These are phyloP conservation scores for Aspergillus funiculosus DNA, from an alignment of 495 filamentous ascomycete genomes.

Conservation along the genomic window DNA sequence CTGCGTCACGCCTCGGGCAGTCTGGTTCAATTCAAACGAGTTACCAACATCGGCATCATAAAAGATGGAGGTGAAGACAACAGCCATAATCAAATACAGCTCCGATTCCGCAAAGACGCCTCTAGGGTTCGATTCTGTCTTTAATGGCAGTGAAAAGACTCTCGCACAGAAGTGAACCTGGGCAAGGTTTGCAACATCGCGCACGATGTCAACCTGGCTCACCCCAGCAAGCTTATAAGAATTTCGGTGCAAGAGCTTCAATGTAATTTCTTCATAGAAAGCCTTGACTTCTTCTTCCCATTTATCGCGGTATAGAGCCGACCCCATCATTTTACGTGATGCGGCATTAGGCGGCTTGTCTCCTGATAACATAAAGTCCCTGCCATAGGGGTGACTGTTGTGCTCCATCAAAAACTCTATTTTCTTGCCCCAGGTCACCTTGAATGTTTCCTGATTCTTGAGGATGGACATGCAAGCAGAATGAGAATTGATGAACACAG, in stretches of 20 bases:
- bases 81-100: slow-evolving; percentile 53
- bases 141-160: slow-evolving; percentile 59
- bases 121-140: slow-evolving; percentile 52
- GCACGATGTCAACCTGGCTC: slow-evolving; percentile 59
- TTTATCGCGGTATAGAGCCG: slow-evolving; percentile 44
- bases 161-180: slow-evolving; percentile 55
- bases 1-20: slow-evolving; percentile 47
- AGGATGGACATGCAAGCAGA: slow-evolving; percentile 45
- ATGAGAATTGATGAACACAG: slow-evolving; percentile 44
- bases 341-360: slow-evolving; percentile 42
- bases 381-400: slow-evolving; percentile 36
- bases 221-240: slow-evolving; percentile 46
- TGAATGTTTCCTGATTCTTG: slow-evolving; percentile 46
- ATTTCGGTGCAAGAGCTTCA: slow-evolving; percentile 44
- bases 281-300: slow-evolving; percentile 46
- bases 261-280: slow-evolving; percentile 50
- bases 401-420: slow-evolving; percentile 46
- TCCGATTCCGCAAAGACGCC: slow-evolving; percentile 54
- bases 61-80: slow-evolving; percentile 59
- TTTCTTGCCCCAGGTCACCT: slow-evolving; percentile 51
- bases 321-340: slow-evolving; percentile 44
- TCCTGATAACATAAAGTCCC: slow-evolving; percentile 51
- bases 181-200: slow-evolving; percentile 56
- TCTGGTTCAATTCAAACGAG: slow-evolving; percentile 55
- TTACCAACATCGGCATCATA: slow-evolving; percentile 60